Evolutionary conservation across 208 protist genomes (phyloP).

Genomic region (Novymonas esmeraldas): DNA sequence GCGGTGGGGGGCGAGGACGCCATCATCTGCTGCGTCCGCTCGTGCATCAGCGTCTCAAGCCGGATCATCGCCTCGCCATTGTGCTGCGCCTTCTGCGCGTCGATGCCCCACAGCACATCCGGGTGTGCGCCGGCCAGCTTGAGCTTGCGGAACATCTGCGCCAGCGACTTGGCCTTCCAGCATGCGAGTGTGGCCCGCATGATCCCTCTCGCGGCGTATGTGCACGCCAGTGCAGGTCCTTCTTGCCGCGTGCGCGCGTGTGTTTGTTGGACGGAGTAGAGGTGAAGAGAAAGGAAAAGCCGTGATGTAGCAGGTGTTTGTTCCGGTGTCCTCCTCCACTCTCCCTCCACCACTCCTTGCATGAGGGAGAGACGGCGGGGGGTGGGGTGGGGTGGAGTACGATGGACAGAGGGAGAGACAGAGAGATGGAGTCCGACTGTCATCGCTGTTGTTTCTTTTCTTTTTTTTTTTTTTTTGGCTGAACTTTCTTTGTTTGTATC

Average conservation of each 20-base stretch:
- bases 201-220: too few relatives aligned
- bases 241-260: too few relatives aligned
- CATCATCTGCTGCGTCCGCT: slow-evolving; percentile 28
- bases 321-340: too few relatives aligned
- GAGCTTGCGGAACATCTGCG: slow-evolving; percentile 85
- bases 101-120: slow-evolving; percentile 82
- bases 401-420: neutral
- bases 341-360: neutral
- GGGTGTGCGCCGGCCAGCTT: slow-evolving; percentile 87
- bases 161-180: slow-evolving; percentile 54
- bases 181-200: slow-evolving; percentile 28
- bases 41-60: slow-evolving; percentile 80
- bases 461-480: too few relatives aligned
- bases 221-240: too few relatives aligned
- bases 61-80: slow-evolving; percentile 89
- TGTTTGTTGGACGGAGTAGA: too few relatives aligned
- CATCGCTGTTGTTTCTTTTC: too few relatives aligned
- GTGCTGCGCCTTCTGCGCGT: slow-evolving; percentile 87
- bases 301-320: too few relatives aligned
- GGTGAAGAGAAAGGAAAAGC: too few relatives aligned
- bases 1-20: neutral
- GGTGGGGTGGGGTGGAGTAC: neutral
- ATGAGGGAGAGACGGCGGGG: neutral
- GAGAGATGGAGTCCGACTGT: too few relatives aligned
- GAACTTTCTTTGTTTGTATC: too few relatives aligned